Base-by-base conservation (phyloP, 768 basidiomycete genomes). In the Hemileccinum rubropunctum region DNA sequence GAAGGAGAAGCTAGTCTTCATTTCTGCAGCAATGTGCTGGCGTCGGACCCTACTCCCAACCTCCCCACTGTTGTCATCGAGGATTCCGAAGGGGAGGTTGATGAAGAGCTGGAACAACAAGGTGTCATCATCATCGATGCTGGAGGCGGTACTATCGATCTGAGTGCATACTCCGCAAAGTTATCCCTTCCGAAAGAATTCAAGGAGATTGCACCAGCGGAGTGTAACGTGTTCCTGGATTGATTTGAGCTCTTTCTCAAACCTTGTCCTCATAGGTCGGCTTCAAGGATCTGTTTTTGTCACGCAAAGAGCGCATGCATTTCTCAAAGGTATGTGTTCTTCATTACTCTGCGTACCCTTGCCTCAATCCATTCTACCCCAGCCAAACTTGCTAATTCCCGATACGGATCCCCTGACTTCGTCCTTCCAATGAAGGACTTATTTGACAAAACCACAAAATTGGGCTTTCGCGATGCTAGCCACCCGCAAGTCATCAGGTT, bases 11-110 rank as follows among this genome's bases (percentile, higher is more conserved):
- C 30, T 10, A 32, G 30, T 13, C 30, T 32, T 28, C 51, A 64
- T 35, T 63, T 52, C 48, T 81, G 79, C 38, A 66, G 81, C 23
- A 32, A 69, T 46, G 73, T 76, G 0, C 56, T 78, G n/a, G 64
- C 70, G 0, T 66, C 62, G 6, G 67, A 74, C 5, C 44, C 42
- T 11, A 38, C 67, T 9, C 50, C 50, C 9, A 35, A 47, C n/a
- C 2, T 48, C 4, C 40, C 51, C 4, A 42, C 43, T 26, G 32
- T 42, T 3, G 44, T 32, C 26, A 11, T 56, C 4, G 51, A 28
- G 20, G 38, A 36, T 3, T 11, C 6, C 11, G 37, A 37, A 13
- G 47, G 48, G 0, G 50, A 57, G 7, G 47, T 10, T 1, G 47
- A 43, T 14, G 34, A 43, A 13, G 45, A 38, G 10, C 21, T 53